phyloP scores from a whole-genome alignment of 2,329 filamentous ascomycete genomes.

The Xylaria sp. region DNA sequence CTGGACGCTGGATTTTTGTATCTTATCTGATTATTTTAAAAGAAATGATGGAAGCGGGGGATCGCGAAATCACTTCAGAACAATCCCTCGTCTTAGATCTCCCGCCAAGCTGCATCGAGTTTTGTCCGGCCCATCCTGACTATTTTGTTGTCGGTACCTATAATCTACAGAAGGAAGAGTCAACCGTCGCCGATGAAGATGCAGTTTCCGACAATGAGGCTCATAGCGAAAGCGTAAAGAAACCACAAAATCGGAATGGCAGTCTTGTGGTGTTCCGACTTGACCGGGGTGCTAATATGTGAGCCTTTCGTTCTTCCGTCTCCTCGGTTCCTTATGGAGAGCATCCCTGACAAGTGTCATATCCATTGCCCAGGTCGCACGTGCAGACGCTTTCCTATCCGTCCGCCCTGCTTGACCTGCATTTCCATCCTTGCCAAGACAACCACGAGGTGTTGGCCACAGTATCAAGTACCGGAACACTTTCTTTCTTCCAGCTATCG shows the following conservation, averaged over 20 bases:
- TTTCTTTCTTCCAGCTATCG: slow-evolving; percentile 66
- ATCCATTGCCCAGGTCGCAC: slow-evolving; percentile 50
- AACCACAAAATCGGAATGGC: slow-evolving; percentile 70
- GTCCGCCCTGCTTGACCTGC: slow-evolving; percentile 82
- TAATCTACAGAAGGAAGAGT: slow-evolving; percentile 63
- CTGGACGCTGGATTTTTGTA: background rate
- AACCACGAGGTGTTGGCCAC: slow-evolving; percentile 66
- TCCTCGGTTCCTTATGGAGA: no score
- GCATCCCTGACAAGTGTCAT: slow-evolving; percentile 27
- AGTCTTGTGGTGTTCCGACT: slow-evolving; percentile 72
- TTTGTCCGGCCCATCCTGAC: slow-evolving; percentile 65
- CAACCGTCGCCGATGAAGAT: slow-evolving; percentile 27
- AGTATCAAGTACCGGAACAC: slow-evolving; percentile 76
- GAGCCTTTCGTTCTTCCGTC: slow-evolving; percentile 42
- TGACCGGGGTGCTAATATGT: slow-evolving; percentile 55
- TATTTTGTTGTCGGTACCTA: slow-evolving; percentile 87
- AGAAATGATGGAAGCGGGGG: slow-evolving; percentile 11
- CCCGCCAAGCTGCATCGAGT: slow-evolving; percentile 80
- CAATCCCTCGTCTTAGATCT: slow-evolving; percentile 63
- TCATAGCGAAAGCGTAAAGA: slow-evolving; percentile 26
- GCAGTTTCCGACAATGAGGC: slow-evolving; percentile 29
- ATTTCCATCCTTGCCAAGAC: slow-evolving; percentile 68
- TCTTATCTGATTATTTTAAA: background rate
- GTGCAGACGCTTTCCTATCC: slow-evolving; percentile 66
- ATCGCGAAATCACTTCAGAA: slow-evolving; percentile 47